Evolutionary conservation across 495 filamentous ascomycete genomes (phyloP).

Genomic region (Pyronema domesticum): DNA sequence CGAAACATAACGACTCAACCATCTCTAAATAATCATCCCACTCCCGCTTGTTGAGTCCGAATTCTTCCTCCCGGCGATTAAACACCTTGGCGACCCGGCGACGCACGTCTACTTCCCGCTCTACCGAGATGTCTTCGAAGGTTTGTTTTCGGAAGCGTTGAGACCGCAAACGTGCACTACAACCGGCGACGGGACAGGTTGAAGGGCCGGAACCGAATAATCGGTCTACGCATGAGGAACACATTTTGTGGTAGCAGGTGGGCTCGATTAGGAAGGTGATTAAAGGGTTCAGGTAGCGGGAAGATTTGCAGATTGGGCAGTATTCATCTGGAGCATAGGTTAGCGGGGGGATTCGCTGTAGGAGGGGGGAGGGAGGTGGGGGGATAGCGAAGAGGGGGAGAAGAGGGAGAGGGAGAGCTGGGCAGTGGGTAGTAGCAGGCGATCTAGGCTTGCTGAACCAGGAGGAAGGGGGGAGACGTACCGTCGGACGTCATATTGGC

Average conservation of each 20-base stretch:
- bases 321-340: constrained; percentile 41
- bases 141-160: constrained; percentile 69
- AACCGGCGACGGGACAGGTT: constrained; percentile 76
- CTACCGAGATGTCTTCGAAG: constrained; percentile 75
- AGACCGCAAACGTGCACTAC: constrained; percentile 67
- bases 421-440: no score
- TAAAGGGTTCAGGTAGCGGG: constrained; percentile 80
- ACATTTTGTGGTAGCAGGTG: constrained; percentile 99
- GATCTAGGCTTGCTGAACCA: no score
- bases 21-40: constrained; percentile 93
- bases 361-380: not conserved
- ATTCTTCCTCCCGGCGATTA: constrained; percentile 81
- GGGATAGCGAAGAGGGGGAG: no score
- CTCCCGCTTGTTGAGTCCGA: constrained; percentile 47
- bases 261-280: constrained; percentile 92
- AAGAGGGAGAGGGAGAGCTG: no score
- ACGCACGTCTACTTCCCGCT: constrained; percentile 88
- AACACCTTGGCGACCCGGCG: constrained; percentile 63
- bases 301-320: constrained; percentile 92
- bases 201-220: constrained; percentile 83
- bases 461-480: no score
- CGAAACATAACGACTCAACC: constrained; percentile 78
- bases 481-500: no score
- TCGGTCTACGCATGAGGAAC: constrained; percentile 79
- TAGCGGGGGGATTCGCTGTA: not conserved